Base-by-base conservation (phyloP, 345 rosid species). In the Ricinus communis region DNA sequence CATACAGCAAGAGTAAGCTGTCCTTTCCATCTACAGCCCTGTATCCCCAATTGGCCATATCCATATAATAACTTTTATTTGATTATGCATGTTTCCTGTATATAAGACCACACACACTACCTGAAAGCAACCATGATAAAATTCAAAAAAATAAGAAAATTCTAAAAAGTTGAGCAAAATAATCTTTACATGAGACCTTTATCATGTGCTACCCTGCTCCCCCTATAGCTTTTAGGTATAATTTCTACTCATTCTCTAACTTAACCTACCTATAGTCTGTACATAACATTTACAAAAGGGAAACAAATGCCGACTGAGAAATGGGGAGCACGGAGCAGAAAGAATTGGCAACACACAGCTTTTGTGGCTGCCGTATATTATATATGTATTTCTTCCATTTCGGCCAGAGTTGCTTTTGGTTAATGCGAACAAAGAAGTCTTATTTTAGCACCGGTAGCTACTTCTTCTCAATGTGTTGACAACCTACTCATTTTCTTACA, bases 281-380 rank as follows among this genome's bases (percentile, higher is more conserved):
- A 56, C 59, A 57, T 5, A 65, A 46, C 40, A 65, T 53, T 27
- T 71, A 52, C 68, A 46, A 8, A 3, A 8, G 19, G 62, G 10
- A 1, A 10, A 16, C n/a, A n/a, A n/a, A n/a, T n/a, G n/a, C n/a
- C n/a, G n/a, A n/a, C n/a, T n/a, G n/a, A n/a, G n/a, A n/a, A n/a
- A 43, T 2, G 25, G 62, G 50, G 50, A 38, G 8, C n/a, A 24
- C 8, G 15, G 14, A 52, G 5, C 62, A 12, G 45, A 25, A 79
- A 47, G 41, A 72, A 69, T 60, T 28, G 14, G 69, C 69, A 36
- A 41, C 43, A 2, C 54, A 47, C 41, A 5, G 53, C 71, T 36
- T 65, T 51, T 19, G 21, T 25, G 22, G 59, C 19, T 69, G 70
- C 40, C n/a, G n/a, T n/a, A n/a, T n/a, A 30, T 36, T 43, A 31